Evolutionary conservation across 257 asterid species (phyloP).

Genomic region (Leptodermis oblonga): DNA sequence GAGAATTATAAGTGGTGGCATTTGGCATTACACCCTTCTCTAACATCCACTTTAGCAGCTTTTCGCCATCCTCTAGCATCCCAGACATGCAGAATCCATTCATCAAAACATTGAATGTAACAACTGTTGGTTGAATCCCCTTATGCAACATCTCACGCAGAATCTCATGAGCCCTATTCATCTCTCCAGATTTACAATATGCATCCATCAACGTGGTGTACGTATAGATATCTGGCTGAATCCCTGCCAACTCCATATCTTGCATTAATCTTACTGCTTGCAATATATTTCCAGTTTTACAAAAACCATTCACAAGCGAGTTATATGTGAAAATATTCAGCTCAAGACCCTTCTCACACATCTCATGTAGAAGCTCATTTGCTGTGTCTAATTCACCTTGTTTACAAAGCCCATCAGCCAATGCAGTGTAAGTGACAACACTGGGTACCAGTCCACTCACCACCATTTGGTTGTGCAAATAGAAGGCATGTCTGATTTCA

Average conservation of each 20-base stretch:
- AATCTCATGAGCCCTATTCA: conserved; percentile 65
- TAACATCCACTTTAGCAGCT: conserved; percentile 81
- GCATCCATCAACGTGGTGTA: conserved; percentile 91
- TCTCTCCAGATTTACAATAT: conserved; percentile 75
- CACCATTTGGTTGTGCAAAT: conserved; percentile 85
- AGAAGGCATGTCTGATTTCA: conserved; percentile 61
- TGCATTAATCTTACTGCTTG: conserved; percentile 61
- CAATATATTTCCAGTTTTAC: conserved; percentile 71
- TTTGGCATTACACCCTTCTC: conserved; percentile 80
- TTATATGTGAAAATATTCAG: conserved; percentile 72
- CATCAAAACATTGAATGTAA: conserved; percentile 88
- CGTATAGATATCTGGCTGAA: conserved; percentile 65
- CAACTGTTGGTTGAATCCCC: conserved; percentile 71
- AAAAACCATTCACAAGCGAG: conserved; percentile 74
- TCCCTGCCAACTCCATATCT: conserved; percentile 70
- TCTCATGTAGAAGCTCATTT: conserved; percentile 72
- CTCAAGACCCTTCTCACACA: conserved; percentile 66
- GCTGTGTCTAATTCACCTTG: conserved; percentile 78
- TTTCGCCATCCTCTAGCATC: conserved; percentile 75
- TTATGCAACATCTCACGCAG: conserved; percentile 70
- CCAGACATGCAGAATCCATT: conserved; percentile 78
- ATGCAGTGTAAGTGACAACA: conserved; percentile 81
- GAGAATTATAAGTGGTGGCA: conserved; percentile 71
- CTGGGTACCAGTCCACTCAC: conserved; percentile 55
- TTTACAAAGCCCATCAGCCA: conserved; percentile 96